Evolutionary conservation across 176 grass and related monocot species (phyloP).

Genomic region (Oryza australiensis): DNA sequence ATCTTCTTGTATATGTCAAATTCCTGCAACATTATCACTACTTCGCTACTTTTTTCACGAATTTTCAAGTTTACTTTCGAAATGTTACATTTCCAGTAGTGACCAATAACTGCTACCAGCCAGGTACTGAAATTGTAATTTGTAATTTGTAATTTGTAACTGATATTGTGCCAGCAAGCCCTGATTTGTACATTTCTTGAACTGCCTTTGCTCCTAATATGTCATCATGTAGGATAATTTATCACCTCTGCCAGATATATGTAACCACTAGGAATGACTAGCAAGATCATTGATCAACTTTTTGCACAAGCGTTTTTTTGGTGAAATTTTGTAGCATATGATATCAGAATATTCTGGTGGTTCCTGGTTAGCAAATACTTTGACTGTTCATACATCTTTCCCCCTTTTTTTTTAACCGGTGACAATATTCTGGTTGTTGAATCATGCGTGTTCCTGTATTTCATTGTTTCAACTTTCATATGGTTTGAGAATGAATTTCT

Average conservation of each 20-base stretch:
- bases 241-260: neutral
- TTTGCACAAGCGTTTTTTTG: neutral
- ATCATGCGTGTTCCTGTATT: neutral
- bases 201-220: neutral
- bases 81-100: neutral
- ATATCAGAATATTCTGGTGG: neutral
- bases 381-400: neutral
- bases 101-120: neutral
- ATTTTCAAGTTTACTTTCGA: neutral
- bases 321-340: neutral
- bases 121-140: neutral
- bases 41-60: neutral
- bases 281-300: neutral
- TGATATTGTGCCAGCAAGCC: too few species aligned
- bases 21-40: neutral
- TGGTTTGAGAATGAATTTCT: neutral
- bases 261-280: neutral
- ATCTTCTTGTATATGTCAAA: neutral
- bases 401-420: neutral
- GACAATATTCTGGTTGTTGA: neutral
- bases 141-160: neutral
- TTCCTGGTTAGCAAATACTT: neutral
- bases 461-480: neutral
- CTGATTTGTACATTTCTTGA: neutral
- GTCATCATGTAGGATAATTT: neutral